phyloP scores from a whole-genome alignment of 106 monocot genomes.

The Apostasia ramifera region DNA sequence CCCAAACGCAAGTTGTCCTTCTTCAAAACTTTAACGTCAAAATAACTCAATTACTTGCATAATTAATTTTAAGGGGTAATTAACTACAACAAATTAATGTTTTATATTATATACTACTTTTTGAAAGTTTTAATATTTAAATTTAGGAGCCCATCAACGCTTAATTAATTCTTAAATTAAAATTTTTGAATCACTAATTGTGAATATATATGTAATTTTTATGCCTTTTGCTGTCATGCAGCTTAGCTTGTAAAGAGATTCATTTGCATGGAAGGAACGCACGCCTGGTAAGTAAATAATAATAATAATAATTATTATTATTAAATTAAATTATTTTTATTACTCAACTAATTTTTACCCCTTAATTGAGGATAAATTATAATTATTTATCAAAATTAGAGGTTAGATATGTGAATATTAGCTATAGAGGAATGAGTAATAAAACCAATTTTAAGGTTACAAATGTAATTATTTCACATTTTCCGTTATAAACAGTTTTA shows the following conservation, averaged over 20 bases:
- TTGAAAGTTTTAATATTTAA: no score
- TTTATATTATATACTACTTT: no score
- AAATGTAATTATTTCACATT: background rate
- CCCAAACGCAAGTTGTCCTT: no score
- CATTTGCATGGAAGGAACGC: conserved; percentile 58
- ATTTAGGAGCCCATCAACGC: no score
- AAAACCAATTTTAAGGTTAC: background rate
- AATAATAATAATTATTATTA: background rate
- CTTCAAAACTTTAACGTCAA: no score
- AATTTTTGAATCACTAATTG: background rate
- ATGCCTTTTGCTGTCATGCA: conserved; percentile 10
- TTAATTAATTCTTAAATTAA: background rate
- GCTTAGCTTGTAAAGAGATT: conserved; percentile 83
- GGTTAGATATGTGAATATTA: background rate
- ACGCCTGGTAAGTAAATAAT: conserved; percentile 32
- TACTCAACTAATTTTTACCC: background rate
- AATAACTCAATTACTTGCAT: no score
- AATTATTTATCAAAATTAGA: no score
- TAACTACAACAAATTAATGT: no score
- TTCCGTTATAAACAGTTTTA: background rate
- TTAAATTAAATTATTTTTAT: background rate
- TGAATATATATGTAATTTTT: background rate
- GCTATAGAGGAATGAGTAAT: background rate
- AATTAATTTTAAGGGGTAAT: no score
- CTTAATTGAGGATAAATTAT: background rate